These are phyloP conservation scores for Leccinum longicurvipes DNA, from an alignment of 768 basidiomycete genomes.

Conservation along the genomic window DNA sequence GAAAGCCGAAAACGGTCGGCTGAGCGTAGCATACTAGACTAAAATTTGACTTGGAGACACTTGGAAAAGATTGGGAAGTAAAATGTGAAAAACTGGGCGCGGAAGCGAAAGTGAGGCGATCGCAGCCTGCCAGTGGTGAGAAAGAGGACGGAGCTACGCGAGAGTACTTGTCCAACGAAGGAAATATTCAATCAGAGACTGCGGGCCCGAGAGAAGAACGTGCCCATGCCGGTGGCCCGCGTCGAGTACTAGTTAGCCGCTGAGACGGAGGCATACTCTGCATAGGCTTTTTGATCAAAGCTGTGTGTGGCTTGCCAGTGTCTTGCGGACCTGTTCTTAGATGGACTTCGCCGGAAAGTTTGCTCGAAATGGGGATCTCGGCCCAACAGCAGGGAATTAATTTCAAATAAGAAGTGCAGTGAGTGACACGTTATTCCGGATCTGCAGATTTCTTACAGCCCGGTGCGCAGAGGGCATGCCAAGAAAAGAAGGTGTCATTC, in stretches of 20 bases:
- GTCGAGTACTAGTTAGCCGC: background rate
- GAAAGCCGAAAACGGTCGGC: background rate
- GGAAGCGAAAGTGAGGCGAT: constrained; percentile 20
- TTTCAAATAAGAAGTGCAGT: constrained; percentile 33
- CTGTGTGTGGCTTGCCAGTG: background rate
- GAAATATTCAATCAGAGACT: constrained; percentile 13
- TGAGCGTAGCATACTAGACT: background rate
- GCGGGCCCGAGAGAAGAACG: constrained; percentile 26
- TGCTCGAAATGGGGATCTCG: constrained; percentile 11
- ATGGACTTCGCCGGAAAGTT: background rate
- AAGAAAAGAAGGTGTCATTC: constrained; percentile 11
- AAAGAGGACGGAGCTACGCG: background rate
- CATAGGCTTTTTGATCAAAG: constrained; percentile 22
- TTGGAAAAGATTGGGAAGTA: constrained; percentile 13
- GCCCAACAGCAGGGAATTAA: constrained; percentile 7
- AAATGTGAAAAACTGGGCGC: background rate
- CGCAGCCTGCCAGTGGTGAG: background rate
- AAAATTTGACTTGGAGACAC: constrained; percentile 8
- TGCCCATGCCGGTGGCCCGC: constrained; percentile 1
- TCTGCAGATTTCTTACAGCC: constrained; percentile 27
- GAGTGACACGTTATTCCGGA: constrained; percentile 28
- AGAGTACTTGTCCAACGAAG: constrained; percentile 1
- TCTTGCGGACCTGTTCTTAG: too few species aligned
- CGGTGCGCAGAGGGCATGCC: constrained; percentile 11
- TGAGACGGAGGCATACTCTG: background rate